A percentile compares a stretch with the other conserved stretches of the same genome.
phyloP scores from a whole-genome alignment of 345 rosid genomes.

The Anastatica hierochuntica region DNA sequence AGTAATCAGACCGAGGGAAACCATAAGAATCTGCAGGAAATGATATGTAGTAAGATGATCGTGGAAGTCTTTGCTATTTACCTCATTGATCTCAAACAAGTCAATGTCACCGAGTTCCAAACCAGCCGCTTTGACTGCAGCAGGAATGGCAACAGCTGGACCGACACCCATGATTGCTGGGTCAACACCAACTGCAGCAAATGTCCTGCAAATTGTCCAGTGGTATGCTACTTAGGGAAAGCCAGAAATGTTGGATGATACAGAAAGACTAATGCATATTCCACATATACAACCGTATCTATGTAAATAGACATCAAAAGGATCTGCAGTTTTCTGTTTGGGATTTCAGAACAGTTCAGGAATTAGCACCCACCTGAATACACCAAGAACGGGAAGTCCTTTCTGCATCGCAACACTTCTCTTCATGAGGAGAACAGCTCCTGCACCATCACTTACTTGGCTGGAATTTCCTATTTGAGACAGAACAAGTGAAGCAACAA shows the following conservation, averaged over 20 bases:
- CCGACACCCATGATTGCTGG: constrained; percentile 99
- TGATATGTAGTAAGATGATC: neutral
- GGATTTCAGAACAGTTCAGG: neutral
- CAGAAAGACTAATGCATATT: neutral
- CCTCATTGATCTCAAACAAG: constrained; percentile 99
- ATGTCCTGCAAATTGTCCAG: constrained; percentile 50
- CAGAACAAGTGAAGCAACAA: neutral
- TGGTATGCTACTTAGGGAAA: neutral
- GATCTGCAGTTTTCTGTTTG: neutral
- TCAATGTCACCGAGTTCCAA: constrained; percentile 84
- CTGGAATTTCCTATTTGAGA: constrained; percentile 76
- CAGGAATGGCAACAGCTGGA: constrained; percentile 97
- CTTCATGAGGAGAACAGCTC: constrained; percentile 95
- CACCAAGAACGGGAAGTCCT: constrained; percentile 90
- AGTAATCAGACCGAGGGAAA: neutral
- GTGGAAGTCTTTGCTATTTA: constrained; percentile 8
- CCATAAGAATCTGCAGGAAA: neutral
- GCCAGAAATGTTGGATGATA: neutral
- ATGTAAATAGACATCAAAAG: neutral
- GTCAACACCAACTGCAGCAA: constrained; percentile 97
- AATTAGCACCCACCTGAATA: constrained; percentile 52
- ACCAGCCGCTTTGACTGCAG: constrained; percentile 92
- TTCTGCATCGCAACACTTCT: constrained; percentile 75
- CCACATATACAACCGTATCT: neutral
- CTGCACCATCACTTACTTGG: constrained; percentile 97